Evolutionary conservation across 148 eudicot species (phyloP), one percentile per base, ranked within the genome.

Genomic region (Persicaria maculosa): DNA sequence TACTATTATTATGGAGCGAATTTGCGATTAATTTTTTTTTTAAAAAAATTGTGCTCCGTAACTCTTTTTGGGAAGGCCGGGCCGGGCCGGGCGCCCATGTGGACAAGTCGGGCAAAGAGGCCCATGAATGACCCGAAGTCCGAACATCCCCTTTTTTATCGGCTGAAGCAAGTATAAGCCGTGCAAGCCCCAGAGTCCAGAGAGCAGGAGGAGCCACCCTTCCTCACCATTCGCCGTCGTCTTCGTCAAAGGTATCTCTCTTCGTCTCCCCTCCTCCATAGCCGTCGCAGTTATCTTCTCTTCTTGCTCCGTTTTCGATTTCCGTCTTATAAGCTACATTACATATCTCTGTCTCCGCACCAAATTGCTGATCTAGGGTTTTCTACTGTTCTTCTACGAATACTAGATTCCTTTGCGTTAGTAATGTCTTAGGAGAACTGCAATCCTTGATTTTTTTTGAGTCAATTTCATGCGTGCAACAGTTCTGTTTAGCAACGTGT

Each of bases 221-320:
- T 65, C 70, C 45, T 65, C 70, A 6, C 70, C 70, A 65, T 65
- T 65, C 70, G 47, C 70, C 70, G 70, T 65, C 70, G 70, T 12
- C 70, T 65, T 65, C 70, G 46, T 43, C 4, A 65, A 14, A 65
- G 70, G 70, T 65, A 65, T 17, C 64, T 65, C 47, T 65, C 64
- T 58, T 22, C 20, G 16, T 16, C 19, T 54, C 43, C 67, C 40
- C 47, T 65, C 17, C 5, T 65, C 70, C 70, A 15, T 43, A 43
- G 47, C 46, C 4, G 70, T 12, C 8, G 70, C 1, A 40, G 46
- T 40, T 46, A 31, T 40, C 15, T 43, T 8, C 31, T 65, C 70
- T 40, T 65, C 9, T 65, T 65, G 12, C 46, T 65, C 14, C 46
- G 36, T 40, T 65, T 1, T 65, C 9, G 12, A 65, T 65, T 40